Evolutionary conservation across 352 stramenopile species (phyloP).

Genomic region (Chrysophaeum taylorii): DNA sequence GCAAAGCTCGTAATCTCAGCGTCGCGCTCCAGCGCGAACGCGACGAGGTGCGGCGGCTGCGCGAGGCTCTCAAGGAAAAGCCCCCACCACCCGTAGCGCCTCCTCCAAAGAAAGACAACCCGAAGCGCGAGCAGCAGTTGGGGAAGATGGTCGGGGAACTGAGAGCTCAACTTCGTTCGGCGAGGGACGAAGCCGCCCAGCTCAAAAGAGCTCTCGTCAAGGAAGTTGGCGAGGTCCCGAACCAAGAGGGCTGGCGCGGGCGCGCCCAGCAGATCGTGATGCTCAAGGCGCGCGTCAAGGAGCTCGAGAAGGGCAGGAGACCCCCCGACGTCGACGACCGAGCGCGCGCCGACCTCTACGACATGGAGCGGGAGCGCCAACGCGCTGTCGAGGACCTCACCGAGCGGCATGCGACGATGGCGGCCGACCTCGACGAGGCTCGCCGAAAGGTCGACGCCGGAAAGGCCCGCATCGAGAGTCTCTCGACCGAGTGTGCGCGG

Average conservation of each 20-base stretch:
- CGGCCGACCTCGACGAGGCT: background rate
- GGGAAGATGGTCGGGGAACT: slow-evolving; percentile 8
- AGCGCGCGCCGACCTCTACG: slow-evolving; percentile 19
- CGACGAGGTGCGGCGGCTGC: background rate
- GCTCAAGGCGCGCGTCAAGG: slow-evolving; percentile 16
- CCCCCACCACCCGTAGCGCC: background rate
- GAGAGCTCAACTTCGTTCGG: slow-evolving; percentile 9
- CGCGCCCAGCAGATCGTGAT: slow-evolving; percentile 23
- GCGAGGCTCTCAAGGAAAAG: slow-evolving; percentile 16
- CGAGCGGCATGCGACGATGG: slow-evolving; percentile 12
- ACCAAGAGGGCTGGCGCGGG: slow-evolving; percentile 22
- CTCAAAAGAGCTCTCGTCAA: slow-evolving; percentile 18
- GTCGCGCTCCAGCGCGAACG: background rate
- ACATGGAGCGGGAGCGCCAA: slow-evolving; percentile 16
- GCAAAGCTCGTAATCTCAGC: slow-evolving; percentile 16
- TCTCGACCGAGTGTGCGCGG: slow-evolving; percentile 6
- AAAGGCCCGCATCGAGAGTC: slow-evolving; percentile 5
- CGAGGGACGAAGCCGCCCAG: slow-evolving; percentile 3
- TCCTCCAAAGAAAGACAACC: slow-evolving; percentile 1
- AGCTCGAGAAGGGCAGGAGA: slow-evolving; percentile 11
- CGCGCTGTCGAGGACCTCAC: slow-evolving; percentile 17
- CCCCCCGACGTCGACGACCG: slow-evolving; percentile 15
- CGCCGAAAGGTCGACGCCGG: slow-evolving; percentile 11
- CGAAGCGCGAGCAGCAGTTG: slow-evolving; percentile 11
- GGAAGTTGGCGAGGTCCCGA: slow-evolving; percentile 16